phyloP scores from a whole-genome alignment of 176 grass and related monocot genomes.

The Rhipidocladum racemiflorum region DNA sequence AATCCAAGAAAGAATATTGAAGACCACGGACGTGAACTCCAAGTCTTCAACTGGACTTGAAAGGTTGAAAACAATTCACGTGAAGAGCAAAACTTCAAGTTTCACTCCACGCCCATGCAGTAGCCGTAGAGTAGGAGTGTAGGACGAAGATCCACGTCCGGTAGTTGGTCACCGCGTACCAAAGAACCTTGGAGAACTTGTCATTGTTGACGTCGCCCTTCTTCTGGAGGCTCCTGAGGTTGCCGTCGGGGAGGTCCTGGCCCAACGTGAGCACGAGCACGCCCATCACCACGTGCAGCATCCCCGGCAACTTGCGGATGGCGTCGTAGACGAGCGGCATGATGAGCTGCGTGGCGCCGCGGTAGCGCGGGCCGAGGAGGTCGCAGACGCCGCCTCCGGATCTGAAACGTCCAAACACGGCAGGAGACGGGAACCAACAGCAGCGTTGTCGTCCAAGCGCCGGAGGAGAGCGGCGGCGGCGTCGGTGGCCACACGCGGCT shows the following conservation, averaged over 20 bases:
- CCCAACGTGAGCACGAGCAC: slow-evolving; percentile 65
- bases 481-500: too few relatives aligned
- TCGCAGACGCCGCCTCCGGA: slow-evolving; percentile 83
- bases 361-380: slow-evolving; percentile 66
- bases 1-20: too few relatives aligned
- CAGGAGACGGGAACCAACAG: too few relatives aligned
- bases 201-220: slow-evolving; percentile 59
- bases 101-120: slow-evolving; percentile 83
- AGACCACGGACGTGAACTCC: too few relatives aligned
- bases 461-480: too few relatives aligned
- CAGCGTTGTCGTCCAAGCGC: too few relatives aligned
- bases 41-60: too few relatives aligned
- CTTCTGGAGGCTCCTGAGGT: slow-evolving; percentile 59
- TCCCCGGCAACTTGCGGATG: slow-evolving; percentile 55
- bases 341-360: slow-evolving; percentile 85
- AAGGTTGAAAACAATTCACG: too few relatives aligned
- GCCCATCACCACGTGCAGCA: slow-evolving; percentile 64
- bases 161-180: slow-evolving; percentile 70
- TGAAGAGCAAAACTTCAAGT: too few relatives aligned
- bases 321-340: slow-evolving; percentile 82
- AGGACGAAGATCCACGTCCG: slow-evolving; percentile 89
- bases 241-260: slow-evolving; percentile 84
- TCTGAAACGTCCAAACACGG: too few relatives aligned
- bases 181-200: slow-evolving; percentile 66
- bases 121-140: slow-evolving; percentile 81